A percentile compares a stretch with the other conserved stretches of the same genome.
These are phyloP conservation scores for Penicillium waksmanii DNA, from an alignment of 495 filamentous ascomycete species.

Conservation along the genomic window DNA sequence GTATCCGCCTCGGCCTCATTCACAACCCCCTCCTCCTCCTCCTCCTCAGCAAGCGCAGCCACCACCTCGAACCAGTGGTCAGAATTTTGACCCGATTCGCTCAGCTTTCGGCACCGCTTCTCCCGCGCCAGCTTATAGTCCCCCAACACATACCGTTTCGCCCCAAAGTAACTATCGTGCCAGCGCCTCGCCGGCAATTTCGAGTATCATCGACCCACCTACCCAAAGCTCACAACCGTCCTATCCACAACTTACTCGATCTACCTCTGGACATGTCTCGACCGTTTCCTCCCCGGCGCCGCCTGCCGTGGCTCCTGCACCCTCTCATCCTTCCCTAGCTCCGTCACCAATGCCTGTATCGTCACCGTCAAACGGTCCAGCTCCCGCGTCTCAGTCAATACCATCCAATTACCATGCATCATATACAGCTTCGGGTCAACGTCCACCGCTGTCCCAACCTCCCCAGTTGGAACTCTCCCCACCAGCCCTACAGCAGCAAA, in stretches of 20 bases:
- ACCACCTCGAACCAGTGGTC: constrained; percentile 62
- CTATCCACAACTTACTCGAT: constrained; percentile 37
- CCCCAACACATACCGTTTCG: constrained; percentile 36
- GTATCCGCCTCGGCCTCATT: constrained; percentile 40
- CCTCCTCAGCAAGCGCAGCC: constrained; percentile 32
- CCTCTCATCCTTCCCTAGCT: constrained; percentile 32
- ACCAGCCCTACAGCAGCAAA: constrained; percentile 18
- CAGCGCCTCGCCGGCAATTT: constrained; percentile 86
- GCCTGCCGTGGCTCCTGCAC: constrained; percentile 26
- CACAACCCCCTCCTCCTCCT: constrained; percentile 45
- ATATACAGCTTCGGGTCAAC: constrained; percentile 32
- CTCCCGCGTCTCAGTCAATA: constrained; percentile 27
- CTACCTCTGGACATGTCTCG: constrained; percentile 37
- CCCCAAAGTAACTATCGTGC: constrained; percentile 61
- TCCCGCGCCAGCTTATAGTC: constrained; percentile 53
- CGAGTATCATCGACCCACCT: constrained; percentile 84
- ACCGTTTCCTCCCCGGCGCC: constrained; percentile 36
- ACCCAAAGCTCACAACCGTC: constrained; percentile 38
- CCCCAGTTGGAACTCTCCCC: constrained; percentile 28
- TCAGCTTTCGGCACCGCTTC: constrained; percentile 66
- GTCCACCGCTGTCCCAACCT: constrained; percentile 24
- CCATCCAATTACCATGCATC: constrained; percentile 35
- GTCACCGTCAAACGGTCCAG: constrained; percentile 29
- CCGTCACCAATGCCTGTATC: constrained; percentile 32
- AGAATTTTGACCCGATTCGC: constrained; percentile 86